These are phyloP conservation scores for Rhizophagus clarus DNA, from an alignment of 192 early-diverging fungal genomes.

Conservation along the genomic window DNA sequence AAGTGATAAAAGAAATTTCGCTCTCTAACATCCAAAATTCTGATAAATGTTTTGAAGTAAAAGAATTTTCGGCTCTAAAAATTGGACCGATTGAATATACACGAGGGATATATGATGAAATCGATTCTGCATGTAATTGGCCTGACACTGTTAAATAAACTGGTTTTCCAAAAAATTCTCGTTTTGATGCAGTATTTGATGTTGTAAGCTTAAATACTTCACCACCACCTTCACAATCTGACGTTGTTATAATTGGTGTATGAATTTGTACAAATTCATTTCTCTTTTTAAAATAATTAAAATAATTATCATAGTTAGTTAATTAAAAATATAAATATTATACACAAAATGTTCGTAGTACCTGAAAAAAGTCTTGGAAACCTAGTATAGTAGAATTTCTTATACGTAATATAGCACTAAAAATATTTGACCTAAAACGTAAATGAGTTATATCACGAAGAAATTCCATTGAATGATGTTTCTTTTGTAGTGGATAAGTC, in stretches of 20 bases:
- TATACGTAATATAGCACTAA: slow-evolving; percentile 71
- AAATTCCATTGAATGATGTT: slow-evolving; percentile 74
- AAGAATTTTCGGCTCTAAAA: slow-evolving; percentile 83
- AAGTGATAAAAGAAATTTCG: slow-evolving; percentile 74
- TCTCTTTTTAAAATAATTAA: slow-evolving; percentile 42
- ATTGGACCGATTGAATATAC: slow-evolving; percentile 83
- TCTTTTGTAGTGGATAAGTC: slow-evolving; percentile 88
- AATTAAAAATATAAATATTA: too few species aligned
- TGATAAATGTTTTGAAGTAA: slow-evolving; percentile 81
- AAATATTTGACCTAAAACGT: slow-evolving; percentile 74
- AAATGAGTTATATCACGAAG: slow-evolving; percentile 77
- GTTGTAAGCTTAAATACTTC: slow-evolving; percentile 73
- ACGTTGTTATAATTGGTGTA: slow-evolving; percentile 80
- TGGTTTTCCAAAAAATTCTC: slow-evolving; percentile 71
- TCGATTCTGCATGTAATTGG: slow-evolving; percentile 83
- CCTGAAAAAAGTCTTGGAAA: slow-evolving; percentile 76
- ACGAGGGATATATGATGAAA: slow-evolving; percentile 67
- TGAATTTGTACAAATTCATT: slow-evolving; percentile 77
- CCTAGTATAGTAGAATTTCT: slow-evolving; percentile 66
- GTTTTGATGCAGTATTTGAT: background rate
- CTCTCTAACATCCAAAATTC: slow-evolving; percentile 97
- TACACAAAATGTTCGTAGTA: slow-evolving; percentile 18
- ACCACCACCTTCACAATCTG: slow-evolving; percentile 90
- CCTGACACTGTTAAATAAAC: slow-evolving; percentile 84
- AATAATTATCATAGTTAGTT: background rate